phyloP scores from a whole-genome alignment of 2,329 filamentous ascomycete genomes.

The Coniochaeta prunicola region DNA sequence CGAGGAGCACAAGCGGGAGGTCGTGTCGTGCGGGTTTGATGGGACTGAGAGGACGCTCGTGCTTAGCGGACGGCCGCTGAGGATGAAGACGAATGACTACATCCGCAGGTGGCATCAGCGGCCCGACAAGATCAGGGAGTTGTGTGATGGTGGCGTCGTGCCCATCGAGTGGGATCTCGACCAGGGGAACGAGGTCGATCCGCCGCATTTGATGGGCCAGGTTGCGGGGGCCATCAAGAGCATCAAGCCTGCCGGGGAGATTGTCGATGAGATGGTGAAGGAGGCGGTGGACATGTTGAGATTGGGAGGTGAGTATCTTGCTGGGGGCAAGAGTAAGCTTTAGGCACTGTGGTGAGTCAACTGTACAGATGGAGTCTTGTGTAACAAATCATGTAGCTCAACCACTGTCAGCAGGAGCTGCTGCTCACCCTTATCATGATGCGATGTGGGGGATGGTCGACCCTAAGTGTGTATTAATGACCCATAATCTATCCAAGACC shows the following conservation, averaged over 20 bases:
- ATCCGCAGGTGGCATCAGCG: conserved; percentile 71
- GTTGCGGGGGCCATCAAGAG: conserved; percentile 72
- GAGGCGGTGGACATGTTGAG: conserved; percentile 65
- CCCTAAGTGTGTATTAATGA: not conserved
- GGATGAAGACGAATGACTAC: conserved; percentile 78
- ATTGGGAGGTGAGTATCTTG: conserved; percentile 53
- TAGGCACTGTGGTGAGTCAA: not conserved
- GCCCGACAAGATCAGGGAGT: conserved; percentile 65
- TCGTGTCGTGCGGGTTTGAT: conserved; percentile 70
- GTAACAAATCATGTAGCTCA: not conserved
- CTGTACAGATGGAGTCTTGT: not conserved
- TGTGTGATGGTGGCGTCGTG: conserved; percentile 71
- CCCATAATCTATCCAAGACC: not conserved
- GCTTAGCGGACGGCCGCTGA: conserved; percentile 71
- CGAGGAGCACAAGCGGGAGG: conserved; percentile 74
- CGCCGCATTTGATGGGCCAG: conserved; percentile 90
- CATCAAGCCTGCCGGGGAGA: conserved; percentile 73
- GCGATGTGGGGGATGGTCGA: not conserved
- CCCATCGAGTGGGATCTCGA: conserved; percentile 81
- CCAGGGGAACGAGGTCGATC: conserved; percentile 71
- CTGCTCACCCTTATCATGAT: not conserved
- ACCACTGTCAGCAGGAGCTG: too few relatives aligned
- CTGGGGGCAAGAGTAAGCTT: conserved; percentile 10
- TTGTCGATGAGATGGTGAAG: conserved; percentile 84
- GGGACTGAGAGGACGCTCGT: conserved; percentile 81